Percentiles rank a stretch among this genome's conserved stretches.
Evolutionary conservation across 768 basidiomycete genomes (phyloP).

Genomic region (Lactarius hatsudake): DNA sequence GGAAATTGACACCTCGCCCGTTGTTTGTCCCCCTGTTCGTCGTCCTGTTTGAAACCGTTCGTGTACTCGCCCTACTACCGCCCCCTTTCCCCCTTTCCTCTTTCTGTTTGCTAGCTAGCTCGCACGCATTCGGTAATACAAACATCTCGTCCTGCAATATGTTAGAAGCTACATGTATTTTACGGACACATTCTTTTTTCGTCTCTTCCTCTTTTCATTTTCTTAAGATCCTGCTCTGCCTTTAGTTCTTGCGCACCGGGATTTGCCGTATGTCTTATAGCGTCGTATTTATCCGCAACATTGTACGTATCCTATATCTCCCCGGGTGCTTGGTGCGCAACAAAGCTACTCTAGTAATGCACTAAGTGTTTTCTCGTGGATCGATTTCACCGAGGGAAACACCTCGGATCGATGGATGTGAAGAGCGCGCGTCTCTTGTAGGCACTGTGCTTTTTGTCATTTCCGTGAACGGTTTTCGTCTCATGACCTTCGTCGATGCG

Average conservation of each 20-base stretch:
- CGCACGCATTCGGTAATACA: conserved; percentile 21
- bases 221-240: conserved; percentile 14
- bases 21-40: conserved; percentile 4
- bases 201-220: conserved; percentile 20
- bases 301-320: conserved; percentile 27
- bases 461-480: conserved; percentile 12
- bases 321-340: conserved; percentile 26
- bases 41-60: conserved; percentile 1
- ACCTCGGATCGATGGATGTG: conserved; percentile 20
- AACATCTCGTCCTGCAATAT: conserved; percentile 28
- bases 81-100: neutral
- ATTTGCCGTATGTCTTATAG: conserved; percentile 33
- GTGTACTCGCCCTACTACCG: conserved; percentile 1
- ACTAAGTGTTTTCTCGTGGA: conserved; percentile 4
- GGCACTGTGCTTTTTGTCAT: neutral
- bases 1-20: conserved; percentile 36
- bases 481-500: conserved; percentile 19
- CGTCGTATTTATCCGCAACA: conserved; percentile 32
- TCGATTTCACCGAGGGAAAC: conserved; percentile 10
- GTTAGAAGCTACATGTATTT: conserved; percentile 28
- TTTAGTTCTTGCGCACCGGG: conserved; percentile 28
- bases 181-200: conserved; percentile 22
- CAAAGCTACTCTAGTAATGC: conserved; percentile 28
- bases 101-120: conserved; percentile 2
- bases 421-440: conserved; percentile 1